These are phyloP conservation scores for Clitoria ternatea DNA, from an alignment of 306 rosid species.

Conservation along the genomic window DNA sequence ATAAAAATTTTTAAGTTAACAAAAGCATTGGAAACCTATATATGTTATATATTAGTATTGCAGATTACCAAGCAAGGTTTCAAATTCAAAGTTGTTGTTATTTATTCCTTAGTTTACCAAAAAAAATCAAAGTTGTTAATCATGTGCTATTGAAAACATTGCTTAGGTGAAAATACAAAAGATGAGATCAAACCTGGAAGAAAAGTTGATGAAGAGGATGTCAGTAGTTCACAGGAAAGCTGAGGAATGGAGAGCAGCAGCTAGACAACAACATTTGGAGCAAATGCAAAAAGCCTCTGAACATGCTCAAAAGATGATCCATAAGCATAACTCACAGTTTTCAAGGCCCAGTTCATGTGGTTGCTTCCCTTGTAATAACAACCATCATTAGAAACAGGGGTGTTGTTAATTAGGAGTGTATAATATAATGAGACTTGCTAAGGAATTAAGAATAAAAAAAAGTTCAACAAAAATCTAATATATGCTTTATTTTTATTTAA, in stretches of 20 bases:
- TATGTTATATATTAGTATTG: neutral
- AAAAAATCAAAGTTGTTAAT: no score
- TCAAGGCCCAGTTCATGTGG: conserved; percentile 68
- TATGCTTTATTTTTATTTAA: neutral
- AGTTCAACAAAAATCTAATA: neutral
- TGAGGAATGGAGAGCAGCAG: conserved; percentile 75
- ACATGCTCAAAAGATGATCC: conserved; percentile 56
- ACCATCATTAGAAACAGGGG: conserved; percentile 4
- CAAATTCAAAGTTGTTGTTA: neutral
- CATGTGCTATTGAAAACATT: neutral
- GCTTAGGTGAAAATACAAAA: conserved; percentile 81
- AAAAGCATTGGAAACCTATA: conserved; percentile 23
- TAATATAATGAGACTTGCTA: neutral
- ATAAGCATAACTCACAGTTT: conserved; percentile 39
- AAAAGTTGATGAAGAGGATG: conserved; percentile 92
- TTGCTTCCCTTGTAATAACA: conserved; percentile 76
- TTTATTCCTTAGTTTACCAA: no score
- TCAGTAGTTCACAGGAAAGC: conserved; percentile 80
- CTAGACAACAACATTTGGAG: conserved; percentile 67
- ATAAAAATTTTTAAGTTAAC: neutral
- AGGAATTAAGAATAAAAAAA: neutral
- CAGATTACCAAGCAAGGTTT: conserved; percentile 19
- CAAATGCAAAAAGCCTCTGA: conserved; percentile 58
- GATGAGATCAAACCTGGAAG: conserved; percentile 92
- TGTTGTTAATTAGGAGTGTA: neutral